Conservation (phyloP, 768 basidiomycete species). For the Amanita phalloides region DNA sequence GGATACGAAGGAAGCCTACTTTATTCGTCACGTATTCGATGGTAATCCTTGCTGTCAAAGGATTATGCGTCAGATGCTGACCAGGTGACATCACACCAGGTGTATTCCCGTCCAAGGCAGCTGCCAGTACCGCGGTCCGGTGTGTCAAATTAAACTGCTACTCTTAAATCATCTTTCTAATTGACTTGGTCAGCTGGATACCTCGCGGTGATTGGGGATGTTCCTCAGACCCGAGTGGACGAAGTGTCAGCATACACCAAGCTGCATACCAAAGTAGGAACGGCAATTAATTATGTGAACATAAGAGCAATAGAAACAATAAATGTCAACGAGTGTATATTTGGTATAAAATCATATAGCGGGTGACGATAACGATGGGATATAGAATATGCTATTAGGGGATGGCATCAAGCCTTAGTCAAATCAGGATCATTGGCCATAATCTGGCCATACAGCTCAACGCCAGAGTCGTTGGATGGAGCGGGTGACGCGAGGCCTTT, state of each 20-base stretch:
- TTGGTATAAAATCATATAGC: constrained; percentile 2
- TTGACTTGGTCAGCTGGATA: constrained; percentile 55
- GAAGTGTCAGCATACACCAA: constrained; percentile 93
- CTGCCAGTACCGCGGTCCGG: constrained; percentile 87
- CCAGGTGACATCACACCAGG: constrained; percentile 25
- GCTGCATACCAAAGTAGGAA: constrained; percentile 55
- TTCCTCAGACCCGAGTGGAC: constrained; percentile 85
- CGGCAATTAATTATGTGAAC: constrained; percentile 10
- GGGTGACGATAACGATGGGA: constrained; percentile 5
- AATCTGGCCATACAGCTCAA: constrained; percentile 76
- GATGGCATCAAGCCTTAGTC: constrained; percentile 19
- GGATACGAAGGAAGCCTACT: constrained; percentile 95
- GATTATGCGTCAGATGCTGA: neutral
- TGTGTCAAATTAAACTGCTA: constrained; percentile 24
- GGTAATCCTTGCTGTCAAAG: constrained; percentile 22
- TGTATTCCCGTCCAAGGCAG: constrained; percentile 77
- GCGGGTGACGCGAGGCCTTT: constrained; percentile 54
- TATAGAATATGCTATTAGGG: constrained; percentile 6
- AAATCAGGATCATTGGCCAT: constrained; percentile 67
- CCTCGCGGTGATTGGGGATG: constrained; percentile 97
- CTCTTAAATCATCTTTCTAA: constrained; percentile 3
- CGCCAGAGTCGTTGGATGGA: constrained; percentile 74
- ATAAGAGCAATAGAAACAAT: constrained; percentile 2
- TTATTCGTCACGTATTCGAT: constrained; percentile 88
- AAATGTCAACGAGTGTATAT: constrained; percentile 6